phyloP scores from a whole-genome alignment of 805 yeast genomes.

The Candida easanensis region DNA sequence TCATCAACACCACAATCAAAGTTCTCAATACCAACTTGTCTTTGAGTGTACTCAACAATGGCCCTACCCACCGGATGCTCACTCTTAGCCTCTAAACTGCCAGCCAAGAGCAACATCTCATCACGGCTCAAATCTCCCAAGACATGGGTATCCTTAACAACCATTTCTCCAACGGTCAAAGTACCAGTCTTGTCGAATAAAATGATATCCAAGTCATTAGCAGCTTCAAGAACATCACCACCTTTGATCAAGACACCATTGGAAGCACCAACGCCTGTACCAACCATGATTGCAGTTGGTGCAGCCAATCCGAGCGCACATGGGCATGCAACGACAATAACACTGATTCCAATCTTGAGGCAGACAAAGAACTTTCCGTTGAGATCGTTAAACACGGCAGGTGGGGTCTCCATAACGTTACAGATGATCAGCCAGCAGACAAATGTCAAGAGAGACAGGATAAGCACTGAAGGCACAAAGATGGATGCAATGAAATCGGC shows the following conservation, averaged over 20 bases:
- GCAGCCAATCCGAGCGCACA: constrained; percentile 97
- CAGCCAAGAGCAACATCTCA: constrained; percentile 48
- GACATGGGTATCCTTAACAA: constrained; percentile 16
- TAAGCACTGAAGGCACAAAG: constrained; percentile 76
- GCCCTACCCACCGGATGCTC: constrained; percentile 91
- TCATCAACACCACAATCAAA: constrained; percentile 13
- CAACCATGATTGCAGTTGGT: constrained; percentile 99
- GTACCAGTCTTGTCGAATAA: constrained; percentile 97
- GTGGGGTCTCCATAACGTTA: constrained; percentile 36
- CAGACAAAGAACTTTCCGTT: constrained; percentile 65
- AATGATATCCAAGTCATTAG: constrained; percentile 59
- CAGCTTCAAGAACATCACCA: constrained; percentile 80
- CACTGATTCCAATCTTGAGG: constrained; percentile 81
- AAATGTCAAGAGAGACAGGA: constrained; percentile 64
- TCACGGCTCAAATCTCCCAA: constrained; percentile 9
- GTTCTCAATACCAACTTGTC: constrained; percentile 7
- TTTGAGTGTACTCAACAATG: constrained; percentile 41
- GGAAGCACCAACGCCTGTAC: constrained; percentile 92
- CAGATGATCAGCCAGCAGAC: constrained; percentile 53
- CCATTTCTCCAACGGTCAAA: constrained; percentile 80
- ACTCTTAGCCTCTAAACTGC: constrained; percentile 60
- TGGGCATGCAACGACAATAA: constrained; percentile 97
- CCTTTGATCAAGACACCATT: constrained; percentile 91
- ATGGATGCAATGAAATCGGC: constrained; percentile 84
- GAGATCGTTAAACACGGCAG: constrained; percentile 44